phyloP scores from a whole-genome alignment of 2,329 filamentous ascomycete species.

The Colletotrichum truncatum region DNA sequence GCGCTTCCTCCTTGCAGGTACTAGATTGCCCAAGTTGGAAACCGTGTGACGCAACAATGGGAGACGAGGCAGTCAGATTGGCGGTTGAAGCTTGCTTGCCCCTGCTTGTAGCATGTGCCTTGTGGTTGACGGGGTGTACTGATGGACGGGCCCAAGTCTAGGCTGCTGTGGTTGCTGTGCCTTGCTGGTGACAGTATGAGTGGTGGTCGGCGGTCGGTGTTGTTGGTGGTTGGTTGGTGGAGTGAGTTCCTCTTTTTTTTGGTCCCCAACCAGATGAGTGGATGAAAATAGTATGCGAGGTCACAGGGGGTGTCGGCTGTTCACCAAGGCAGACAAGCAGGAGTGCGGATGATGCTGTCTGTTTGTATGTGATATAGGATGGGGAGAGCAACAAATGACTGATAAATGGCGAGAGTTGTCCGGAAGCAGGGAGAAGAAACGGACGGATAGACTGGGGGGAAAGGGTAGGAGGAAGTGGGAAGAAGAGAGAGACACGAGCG shows the following conservation, averaged over 20 bases:
- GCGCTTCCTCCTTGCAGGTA: background rate
- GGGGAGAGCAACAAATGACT: background rate
- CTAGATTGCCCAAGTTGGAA: slow-evolving; percentile 22
- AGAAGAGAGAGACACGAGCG: background rate
- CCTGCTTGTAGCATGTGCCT: slow-evolving; percentile 20
- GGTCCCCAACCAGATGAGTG: background rate
- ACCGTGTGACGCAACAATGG: slow-evolving; percentile 24
- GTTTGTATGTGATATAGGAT: background rate
- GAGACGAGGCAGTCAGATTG: slow-evolving; percentile 17
- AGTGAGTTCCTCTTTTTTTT: background rate
- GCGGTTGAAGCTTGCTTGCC: background rate
- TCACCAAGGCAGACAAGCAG: background rate
- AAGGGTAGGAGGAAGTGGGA: background rate
- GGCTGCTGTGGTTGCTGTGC: slow-evolving; percentile 7
- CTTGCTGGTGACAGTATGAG: background rate
- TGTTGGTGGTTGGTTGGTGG: slow-evolving; percentile 10
- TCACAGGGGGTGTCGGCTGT: slow-evolving; percentile 1
- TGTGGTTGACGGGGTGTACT: slow-evolving; percentile 12
- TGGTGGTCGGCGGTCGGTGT: background rate
- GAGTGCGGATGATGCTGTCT: slow-evolving; percentile 4
- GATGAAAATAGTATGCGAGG: background rate
- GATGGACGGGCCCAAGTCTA: slow-evolving; percentile 9
- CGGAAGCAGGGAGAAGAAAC: background rate
- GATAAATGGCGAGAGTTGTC: background rate
- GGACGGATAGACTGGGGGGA: no score